phyloP scores from a whole-genome alignment of 148 eudicot species.

The Fallopia convolvulus region DNA sequence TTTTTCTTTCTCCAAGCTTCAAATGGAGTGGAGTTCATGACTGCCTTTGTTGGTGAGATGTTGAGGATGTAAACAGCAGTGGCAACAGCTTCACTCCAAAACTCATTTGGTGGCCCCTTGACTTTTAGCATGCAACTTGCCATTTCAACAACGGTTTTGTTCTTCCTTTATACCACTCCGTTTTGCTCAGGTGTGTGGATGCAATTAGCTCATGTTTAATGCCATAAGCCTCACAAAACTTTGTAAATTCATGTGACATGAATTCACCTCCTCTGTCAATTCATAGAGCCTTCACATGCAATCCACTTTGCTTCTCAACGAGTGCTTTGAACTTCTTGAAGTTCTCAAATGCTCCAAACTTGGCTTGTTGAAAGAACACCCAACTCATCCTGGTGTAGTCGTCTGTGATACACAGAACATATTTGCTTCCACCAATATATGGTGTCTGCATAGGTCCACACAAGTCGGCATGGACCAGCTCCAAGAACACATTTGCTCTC shows the following conservation, averaged over 20 bases:
- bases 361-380: constrained; percentile 10
- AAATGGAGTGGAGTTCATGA: background rate
- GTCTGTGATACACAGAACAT: background rate
- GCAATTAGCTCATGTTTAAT: background rate
- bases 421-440: background rate
- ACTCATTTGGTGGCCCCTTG: background rate
- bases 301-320: background rate
- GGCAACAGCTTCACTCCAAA: background rate
- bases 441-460: background rate
- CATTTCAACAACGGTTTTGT: background rate
- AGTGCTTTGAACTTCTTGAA: background rate
- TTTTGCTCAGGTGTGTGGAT: background rate
- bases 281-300: background rate
- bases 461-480: background rate
- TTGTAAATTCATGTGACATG: background rate
- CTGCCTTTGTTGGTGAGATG: background rate
- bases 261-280: background rate
- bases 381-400: constrained; percentile 15
- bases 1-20: constrained; percentile 1
- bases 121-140: background rate
- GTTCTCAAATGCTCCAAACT: background rate
- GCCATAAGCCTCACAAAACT: background rate
- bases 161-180: background rate
- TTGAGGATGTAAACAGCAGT: background rate
- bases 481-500: background rate